phyloP scores from a whole-genome alignment of 805 yeast genomes.

The Hanseniaspora lachancei region DNA sequence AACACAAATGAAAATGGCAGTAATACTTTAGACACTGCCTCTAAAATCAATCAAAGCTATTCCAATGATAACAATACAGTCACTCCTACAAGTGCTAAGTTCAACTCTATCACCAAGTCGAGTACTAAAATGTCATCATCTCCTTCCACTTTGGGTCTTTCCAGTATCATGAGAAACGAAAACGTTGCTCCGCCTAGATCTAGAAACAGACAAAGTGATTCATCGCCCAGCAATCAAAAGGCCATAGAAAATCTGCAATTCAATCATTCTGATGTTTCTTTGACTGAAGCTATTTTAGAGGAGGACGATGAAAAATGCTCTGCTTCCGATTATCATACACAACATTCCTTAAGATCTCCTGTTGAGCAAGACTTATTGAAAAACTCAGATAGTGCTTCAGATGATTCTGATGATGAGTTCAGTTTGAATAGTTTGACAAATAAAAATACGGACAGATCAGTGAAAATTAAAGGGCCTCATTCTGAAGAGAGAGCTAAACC shows the following conservation, averaged over 20 bases:
- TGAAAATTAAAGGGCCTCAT: slow-evolving; percentile 1
- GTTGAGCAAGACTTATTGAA: not conserved
- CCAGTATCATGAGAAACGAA: not conserved
- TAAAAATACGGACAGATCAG: slow-evolving; percentile 8
- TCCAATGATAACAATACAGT: not conserved
- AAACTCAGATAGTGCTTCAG: not conserved
- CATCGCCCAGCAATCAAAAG: not conserved
- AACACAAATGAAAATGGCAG: not conserved
- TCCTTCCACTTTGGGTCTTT: slow-evolving; percentile 4
- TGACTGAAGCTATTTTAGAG: slow-evolving; percentile 5
- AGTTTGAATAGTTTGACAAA: slow-evolving; percentile 1
- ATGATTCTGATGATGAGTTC: slow-evolving; percentile 6
- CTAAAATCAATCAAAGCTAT: not conserved
- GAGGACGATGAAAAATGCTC: not conserved
- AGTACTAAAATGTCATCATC: not conserved
- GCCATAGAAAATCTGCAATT: not conserved
- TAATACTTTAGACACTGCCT: not conserved
- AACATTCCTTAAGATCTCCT: not conserved
- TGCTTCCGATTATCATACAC: not conserved
- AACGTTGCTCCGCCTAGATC: slow-evolving; percentile 13
- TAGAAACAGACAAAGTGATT: slow-evolving; percentile 4
- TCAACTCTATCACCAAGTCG: not conserved
- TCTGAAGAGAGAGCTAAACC: not conserved
- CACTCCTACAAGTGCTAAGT: not conserved
- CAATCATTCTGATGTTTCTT: not conserved